Conservation (phyloP, 345 rosid species). For the Luvunga scandens region DNA sequence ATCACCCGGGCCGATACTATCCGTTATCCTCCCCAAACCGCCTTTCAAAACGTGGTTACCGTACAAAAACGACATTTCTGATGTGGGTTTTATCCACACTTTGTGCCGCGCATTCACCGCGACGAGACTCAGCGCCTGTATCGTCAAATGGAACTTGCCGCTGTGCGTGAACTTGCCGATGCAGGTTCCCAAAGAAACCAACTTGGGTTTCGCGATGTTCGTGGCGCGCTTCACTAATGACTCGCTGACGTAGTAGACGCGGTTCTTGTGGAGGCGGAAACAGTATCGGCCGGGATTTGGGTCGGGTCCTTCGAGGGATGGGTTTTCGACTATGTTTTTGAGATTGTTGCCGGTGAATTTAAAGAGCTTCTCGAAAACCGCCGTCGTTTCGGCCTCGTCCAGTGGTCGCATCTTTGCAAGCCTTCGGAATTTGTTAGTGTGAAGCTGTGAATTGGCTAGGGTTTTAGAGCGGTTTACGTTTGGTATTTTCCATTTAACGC, state of each 20-base stretch:
- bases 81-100: conserved; percentile 91
- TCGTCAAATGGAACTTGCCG: conserved; percentile 69
- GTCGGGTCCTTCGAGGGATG: conserved; percentile 87
- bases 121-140: conserved; percentile 53
- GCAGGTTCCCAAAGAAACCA: conserved; percentile 73
- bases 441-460: not conserved
- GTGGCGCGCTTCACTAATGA: conserved; percentile 82
- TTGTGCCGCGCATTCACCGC: conserved; percentile 87
- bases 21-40: conserved; percentile 84
- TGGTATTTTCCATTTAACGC: not conserved
- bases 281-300: conserved; percentile 70
- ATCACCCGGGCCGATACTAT: conserved; percentile 69
- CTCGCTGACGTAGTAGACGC: conserved; percentile 77
- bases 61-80: conserved; percentile 93
- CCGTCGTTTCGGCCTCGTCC: conserved; percentile 82
- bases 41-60: conserved; percentile 93
- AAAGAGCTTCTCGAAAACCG: conserved; percentile 81
- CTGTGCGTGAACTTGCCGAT: conserved; percentile 83
- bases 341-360: conserved; percentile 84
- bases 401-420: conserved; percentile 59
- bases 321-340: conserved; percentile 85
- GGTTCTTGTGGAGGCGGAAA: conserved; percentile 84
- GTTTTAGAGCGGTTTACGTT: not conserved
- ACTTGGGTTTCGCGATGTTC: conserved; percentile 56
- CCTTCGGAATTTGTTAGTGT: not conserved